Conservation (phyloP, 1,139 yeast genomes). For the Yamadazyma sp. region DNA sequence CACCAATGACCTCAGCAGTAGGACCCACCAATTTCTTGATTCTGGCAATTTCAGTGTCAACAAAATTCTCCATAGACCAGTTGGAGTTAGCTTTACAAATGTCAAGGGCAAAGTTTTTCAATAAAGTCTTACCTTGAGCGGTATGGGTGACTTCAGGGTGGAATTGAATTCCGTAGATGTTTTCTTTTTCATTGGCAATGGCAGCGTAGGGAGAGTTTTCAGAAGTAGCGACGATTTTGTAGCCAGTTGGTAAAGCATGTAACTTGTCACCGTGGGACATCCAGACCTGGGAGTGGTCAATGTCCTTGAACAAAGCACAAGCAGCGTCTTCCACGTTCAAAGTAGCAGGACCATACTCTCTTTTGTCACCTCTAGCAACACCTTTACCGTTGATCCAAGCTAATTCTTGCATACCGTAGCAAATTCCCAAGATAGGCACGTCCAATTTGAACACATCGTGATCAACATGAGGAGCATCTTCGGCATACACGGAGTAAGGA, state of each 20-base stretch:
- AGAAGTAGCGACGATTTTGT: slow-evolving; percentile 85
- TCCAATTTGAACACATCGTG: slow-evolving; percentile 84
- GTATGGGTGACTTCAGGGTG: slow-evolving; percentile 99
- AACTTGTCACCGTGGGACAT: slow-evolving; percentile 99
- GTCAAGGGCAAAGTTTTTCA: slow-evolving; percentile 88
- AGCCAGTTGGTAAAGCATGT: slow-evolving; percentile 85
- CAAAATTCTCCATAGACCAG: slow-evolving; percentile 98
- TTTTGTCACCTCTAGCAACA: slow-evolving; percentile 94
- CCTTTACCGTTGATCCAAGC: slow-evolving; percentile 98
- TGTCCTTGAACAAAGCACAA: slow-evolving; percentile 79
- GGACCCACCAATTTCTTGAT: slow-evolving; percentile 92
- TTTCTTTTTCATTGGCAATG: slow-evolving; percentile 70
- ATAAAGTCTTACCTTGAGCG: slow-evolving; percentile 79
- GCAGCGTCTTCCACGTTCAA: slow-evolving; percentile 67
- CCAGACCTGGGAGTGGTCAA: slow-evolving; percentile 96
- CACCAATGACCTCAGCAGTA: slow-evolving; percentile 98
- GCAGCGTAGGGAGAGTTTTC: slow-evolving; percentile 96
- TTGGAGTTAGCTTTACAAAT: slow-evolving; percentile 84
- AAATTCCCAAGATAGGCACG: slow-evolving; percentile 95
- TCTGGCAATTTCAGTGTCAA: slow-evolving; percentile 93
- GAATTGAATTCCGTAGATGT: slow-evolving; percentile 93
- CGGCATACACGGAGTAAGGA: slow-evolving; percentile 95
- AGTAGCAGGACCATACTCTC: slow-evolving; percentile 97
- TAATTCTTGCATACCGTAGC: slow-evolving; percentile 98
- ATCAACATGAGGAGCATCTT: slow-evolving; percentile 97